Percentiles rank a stretch among this genome's conserved stretches.
phyloP scores from a whole-genome alignment of 805 yeast genomes.

The Aciculoconidium aculeatum region DNA sequence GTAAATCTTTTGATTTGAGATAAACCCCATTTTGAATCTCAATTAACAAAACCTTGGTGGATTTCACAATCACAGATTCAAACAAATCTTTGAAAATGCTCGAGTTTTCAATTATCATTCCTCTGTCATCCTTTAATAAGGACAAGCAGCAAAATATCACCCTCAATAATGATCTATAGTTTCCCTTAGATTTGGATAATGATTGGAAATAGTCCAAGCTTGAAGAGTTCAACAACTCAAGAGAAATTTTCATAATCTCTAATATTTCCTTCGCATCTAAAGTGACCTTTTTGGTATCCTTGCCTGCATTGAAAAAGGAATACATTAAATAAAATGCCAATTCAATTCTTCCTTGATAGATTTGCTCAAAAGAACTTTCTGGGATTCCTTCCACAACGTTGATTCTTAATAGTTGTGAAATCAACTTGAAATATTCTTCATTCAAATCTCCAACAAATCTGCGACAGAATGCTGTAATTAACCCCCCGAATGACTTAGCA shows the following conservation, averaged over 20 bases:
- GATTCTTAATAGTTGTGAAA: conserved; percentile 45
- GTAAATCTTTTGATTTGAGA: conserved; percentile 30
- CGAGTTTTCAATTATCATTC: conserved; percentile 40
- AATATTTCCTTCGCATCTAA: conserved; percentile 27
- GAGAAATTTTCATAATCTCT: conserved; percentile 36
- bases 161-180: conserved; percentile 57
- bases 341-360: conserved; percentile 61
- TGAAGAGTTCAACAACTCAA: conserved; percentile 42
- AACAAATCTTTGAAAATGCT: conserved; percentile 53
- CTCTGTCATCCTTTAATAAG: conserved; percentile 35
- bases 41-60: conserved; percentile 53
- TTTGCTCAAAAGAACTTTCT: conserved; percentile 40
- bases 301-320: conserved; percentile 27
- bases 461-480: conserved; percentile 61
- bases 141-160: conserved; percentile 46
- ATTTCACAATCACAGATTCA: conserved; percentile 58
- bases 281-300: conserved; percentile 22
- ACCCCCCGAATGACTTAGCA: conserved; percentile 74
- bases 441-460: conserved; percentile 28
- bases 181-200: conserved; percentile 33
- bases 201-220: conserved; percentile 44
- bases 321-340: conserved; percentile 51
- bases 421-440: conserved; percentile 27
- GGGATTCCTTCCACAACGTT: conserved; percentile 49
- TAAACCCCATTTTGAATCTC: conserved; percentile 55